Evolutionary conservation across 2,329 filamentous ascomycete species (phyloP).

Genomic region (Pseudogymnoascus sp.): DNA sequence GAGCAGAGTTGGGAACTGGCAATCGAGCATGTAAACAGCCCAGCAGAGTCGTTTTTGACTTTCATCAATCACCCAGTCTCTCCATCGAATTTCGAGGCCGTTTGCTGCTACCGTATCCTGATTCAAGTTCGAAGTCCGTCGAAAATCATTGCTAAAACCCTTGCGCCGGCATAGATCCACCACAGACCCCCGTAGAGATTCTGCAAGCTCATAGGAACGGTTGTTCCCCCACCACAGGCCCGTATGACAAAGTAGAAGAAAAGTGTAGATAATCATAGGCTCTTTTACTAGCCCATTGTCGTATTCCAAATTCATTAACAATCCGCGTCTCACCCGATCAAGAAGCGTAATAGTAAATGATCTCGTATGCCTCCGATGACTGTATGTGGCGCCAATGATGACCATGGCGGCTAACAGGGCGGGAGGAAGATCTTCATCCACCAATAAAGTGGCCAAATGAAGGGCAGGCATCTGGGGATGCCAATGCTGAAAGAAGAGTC

Average conservation of each 20-base stretch:
- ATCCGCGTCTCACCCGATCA: conserved; percentile 20
- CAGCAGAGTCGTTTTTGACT: conserved; percentile 19
- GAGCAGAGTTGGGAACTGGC: conserved; percentile 18
- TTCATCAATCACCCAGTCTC: conserved; percentile 9
- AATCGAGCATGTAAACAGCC: conserved; percentile 20
- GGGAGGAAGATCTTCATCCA: conserved; percentile 18
- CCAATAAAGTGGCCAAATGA: conserved; percentile 20
- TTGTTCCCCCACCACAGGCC: conserved; percentile 23
- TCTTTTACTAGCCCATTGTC: conserved; percentile 19
- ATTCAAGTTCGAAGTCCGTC: background rate
- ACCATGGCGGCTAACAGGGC: conserved; percentile 20
- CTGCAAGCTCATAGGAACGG: conserved; percentile 18
- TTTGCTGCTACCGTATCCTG: background rate
- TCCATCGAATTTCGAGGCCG: background rate
- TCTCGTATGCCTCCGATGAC: conserved; percentile 18
- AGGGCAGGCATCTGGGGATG: conserved; percentile 22
- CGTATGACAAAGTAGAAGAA: conserved; percentile 19
- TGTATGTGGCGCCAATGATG: conserved; percentile 20
- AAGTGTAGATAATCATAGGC: conserved; percentile 20
- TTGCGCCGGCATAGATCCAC: conserved; percentile 8
- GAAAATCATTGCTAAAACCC: background rate
- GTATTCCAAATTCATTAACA: conserved; percentile 16
- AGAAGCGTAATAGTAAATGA: conserved; percentile 20
- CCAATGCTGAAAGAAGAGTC: conserved; percentile 20
- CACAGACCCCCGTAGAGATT: conserved; percentile 19